These are phyloP conservation scores for Fusarium xyrophilum DNA, from an alignment of 2,329 filamentous ascomycete genomes.

Conservation along the genomic window DNA sequence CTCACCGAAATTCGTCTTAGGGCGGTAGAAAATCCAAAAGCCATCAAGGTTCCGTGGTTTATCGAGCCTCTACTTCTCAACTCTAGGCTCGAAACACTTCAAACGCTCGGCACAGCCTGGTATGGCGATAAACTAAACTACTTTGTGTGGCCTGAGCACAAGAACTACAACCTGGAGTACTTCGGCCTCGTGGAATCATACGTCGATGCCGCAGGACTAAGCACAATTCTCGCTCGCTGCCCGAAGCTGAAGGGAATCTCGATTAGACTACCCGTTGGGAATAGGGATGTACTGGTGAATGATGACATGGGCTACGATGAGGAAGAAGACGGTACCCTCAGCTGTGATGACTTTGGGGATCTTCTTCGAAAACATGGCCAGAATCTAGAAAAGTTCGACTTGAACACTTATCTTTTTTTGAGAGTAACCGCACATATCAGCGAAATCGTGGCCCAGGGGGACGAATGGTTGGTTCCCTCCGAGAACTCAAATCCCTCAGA, in stretches of 20 bases:
- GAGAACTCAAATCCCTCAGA: background rate
- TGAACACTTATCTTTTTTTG: background rate
- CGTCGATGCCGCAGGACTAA: background rate
- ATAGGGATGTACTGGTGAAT: accelerated
- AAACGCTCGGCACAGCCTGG: background rate
- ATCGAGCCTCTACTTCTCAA: background rate
- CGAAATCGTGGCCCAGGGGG: accelerated
- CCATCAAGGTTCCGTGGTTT: accelerated
- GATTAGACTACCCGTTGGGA: background rate
- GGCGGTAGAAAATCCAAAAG: accelerated
- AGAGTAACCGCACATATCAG: accelerated
- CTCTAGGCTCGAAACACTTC: background rate
- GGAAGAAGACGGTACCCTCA: accelerated
- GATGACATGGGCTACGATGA: background rate
- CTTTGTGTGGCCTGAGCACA: background rate
- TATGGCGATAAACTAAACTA: accelerated
- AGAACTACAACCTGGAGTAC: background rate
- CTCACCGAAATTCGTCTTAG: conserved; percentile 9
- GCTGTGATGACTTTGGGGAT: background rate
- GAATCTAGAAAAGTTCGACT: background rate
- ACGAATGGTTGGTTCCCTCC: conserved; percentile 5
- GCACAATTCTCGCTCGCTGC: background rate
- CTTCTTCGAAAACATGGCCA: background rate
- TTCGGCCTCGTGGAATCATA: background rate
- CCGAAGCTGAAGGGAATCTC: background rate